A percentile compares a stretch with the other conserved stretches of the same genome.
phyloP scores from a whole-genome alignment of 2,329 filamentous ascomycete species.

The Chalaropsis ovoidea region DNA sequence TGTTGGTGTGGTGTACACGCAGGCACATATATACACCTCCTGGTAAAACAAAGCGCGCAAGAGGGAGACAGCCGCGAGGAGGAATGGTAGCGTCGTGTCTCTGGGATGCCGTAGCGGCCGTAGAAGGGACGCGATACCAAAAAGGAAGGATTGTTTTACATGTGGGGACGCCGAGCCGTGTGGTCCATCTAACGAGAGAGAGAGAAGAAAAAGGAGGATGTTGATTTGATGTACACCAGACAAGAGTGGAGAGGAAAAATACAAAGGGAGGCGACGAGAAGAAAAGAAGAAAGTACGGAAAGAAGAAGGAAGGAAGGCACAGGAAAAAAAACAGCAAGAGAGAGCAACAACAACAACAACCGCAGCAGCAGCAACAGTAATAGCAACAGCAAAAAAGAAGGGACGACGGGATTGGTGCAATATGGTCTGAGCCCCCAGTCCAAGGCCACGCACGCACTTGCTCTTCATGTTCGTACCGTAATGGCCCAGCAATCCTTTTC shows the following conservation, averaged over 20 bases:
- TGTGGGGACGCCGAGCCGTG: constrained; percentile 9
- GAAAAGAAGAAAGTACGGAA: background rate
- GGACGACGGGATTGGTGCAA: background rate
- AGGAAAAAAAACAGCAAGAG: background rate
- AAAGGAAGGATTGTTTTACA: background rate
- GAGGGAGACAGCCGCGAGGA: background rate
- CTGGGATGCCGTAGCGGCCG: background rate
- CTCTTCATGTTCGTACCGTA: background rate
- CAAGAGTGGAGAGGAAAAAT: background rate
- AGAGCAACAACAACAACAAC: no score
- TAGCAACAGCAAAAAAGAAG: no score
- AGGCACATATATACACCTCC: no score
- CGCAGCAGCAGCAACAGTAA: no score
- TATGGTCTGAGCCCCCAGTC: background rate
- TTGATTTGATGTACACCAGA: background rate
- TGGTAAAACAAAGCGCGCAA: background rate
- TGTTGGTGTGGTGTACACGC: background rate
- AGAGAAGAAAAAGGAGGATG: background rate
- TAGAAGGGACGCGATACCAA: constrained; percentile 1
- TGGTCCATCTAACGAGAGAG: background rate
- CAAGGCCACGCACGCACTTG: background rate
- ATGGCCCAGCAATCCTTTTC: background rate
- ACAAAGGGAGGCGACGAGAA: background rate
- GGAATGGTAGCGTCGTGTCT: background rate
- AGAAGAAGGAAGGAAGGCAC: background rate